Conservation (phyloP, 257 asterid species). For the Nicotiana benthamiana region DNA sequence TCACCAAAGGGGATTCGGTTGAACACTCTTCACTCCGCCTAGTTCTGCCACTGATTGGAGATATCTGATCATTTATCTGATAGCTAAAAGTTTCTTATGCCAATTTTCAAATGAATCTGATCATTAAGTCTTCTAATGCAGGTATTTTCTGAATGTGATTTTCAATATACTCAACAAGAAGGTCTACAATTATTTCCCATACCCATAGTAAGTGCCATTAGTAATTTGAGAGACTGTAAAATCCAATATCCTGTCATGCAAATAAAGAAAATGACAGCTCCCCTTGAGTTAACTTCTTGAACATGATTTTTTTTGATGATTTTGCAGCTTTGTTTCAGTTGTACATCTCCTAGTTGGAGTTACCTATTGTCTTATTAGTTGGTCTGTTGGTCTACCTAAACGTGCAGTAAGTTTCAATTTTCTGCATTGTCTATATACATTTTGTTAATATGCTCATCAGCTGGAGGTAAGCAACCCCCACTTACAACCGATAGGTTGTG, state of each 20-base stretch:
- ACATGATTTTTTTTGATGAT: not conserved
- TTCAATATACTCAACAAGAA: constrained; percentile 97
- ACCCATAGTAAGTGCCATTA: constrained; percentile 61
- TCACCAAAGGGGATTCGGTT: no score
- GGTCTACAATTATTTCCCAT: constrained; percentile 93
- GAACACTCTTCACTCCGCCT: no score
- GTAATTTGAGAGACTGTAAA: not conserved
- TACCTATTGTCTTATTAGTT: constrained; percentile 60
- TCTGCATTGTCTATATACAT: not conserved
- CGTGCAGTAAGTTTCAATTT: constrained; percentile 61
- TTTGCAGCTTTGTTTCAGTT: constrained; percentile 69
- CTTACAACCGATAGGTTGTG: no score
- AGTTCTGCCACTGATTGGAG: not conserved
- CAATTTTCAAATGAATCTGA: not conserved
- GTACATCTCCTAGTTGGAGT: constrained; percentile 76
- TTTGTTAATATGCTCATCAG: not conserved
- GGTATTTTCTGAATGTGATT: constrained; percentile 86
- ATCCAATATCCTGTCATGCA: not conserved
- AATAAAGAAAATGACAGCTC: not conserved
- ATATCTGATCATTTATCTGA: not conserved
- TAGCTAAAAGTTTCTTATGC: not conserved
- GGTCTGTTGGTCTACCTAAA: constrained; percentile 84
- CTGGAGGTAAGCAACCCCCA: no score
- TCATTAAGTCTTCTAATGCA: constrained; percentile 6
- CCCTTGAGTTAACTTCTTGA: not conserved